Evolutionary conservation across 2,329 filamentous ascomycete genomes (phyloP).

Genomic region (Fusarium continuum): DNA sequence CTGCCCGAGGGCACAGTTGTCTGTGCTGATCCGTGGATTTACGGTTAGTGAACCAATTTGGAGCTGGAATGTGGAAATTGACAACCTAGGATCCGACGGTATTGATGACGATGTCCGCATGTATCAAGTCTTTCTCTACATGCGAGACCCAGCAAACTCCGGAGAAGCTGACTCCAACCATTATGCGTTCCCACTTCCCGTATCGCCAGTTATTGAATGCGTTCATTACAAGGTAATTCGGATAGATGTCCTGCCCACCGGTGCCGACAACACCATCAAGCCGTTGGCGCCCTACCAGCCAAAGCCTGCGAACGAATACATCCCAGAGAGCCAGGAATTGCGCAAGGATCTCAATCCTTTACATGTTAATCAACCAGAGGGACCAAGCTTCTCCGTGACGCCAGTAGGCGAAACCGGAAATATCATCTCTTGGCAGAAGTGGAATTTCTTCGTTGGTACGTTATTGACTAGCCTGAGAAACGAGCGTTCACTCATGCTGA

Average conservation of each 20-base stretch:
- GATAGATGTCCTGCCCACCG: conserved; percentile 24
- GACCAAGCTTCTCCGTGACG: conserved; percentile 69
- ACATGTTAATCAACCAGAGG: conserved; percentile 75
- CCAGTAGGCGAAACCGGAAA: conserved; percentile 48
- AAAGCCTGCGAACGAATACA: conserved; percentile 52
- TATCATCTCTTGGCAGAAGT: conserved; percentile 70
- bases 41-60: background rate
- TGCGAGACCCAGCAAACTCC: conserved; percentile 27
- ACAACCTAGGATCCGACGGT: conserved; percentile 26
- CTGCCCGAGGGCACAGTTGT: conserved; percentile 30
- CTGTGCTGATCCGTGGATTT: conserved; percentile 34
- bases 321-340: conserved; percentile 60
- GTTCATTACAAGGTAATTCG: conserved; percentile 22
- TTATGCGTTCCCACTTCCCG: conserved; percentile 30
- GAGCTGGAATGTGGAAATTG: background rate
- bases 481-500: background rate
- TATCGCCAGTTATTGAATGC: conserved; percentile 31
- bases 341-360: conserved; percentile 72
- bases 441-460: conserved; percentile 69
- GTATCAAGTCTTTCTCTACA: conserved; percentile 38
- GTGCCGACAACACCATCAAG: conserved; percentile 3
- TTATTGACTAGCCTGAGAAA: accelerated
- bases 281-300: conserved; percentile 8
- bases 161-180: conserved; percentile 33
- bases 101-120: conserved; percentile 30